A percentile compares a stretch with the other conserved stretches of the same genome.
These are phyloP conservation scores for Penicillium sp. DNA, from an alignment of 2,329 filamentous ascomycete species.

Conservation along the genomic window DNA sequence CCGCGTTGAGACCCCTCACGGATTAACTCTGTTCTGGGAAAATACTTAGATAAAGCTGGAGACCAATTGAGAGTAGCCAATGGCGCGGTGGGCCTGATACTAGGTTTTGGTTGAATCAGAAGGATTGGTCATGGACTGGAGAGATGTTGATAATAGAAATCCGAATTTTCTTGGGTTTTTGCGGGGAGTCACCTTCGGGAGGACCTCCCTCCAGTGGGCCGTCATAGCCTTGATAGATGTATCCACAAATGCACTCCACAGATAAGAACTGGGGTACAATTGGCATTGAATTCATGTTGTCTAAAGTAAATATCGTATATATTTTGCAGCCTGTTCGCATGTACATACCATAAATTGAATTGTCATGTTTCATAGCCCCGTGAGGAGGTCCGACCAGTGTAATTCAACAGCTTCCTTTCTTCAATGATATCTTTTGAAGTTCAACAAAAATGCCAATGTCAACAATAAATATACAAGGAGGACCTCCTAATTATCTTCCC, in stretches of 20 bases:
- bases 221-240: not conserved
- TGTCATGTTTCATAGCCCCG: not conserved
- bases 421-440: not conserved
- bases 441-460: not conserved
- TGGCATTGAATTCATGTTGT: not conserved
- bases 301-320: not conserved
- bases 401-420: not conserved
- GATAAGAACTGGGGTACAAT: slow-evolving; percentile 11
- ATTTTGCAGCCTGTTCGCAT: not conserved
- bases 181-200: slow-evolving; percentile 27
- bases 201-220: slow-evolving; percentile 32
- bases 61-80: slow-evolving; percentile 15
- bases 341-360: no score
- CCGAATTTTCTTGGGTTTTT: slow-evolving; percentile 20
- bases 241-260: slow-evolving; percentile 4
- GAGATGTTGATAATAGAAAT: slow-evolving; percentile 22
- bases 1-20: slow-evolving; percentile 12
- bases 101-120: slow-evolving; percentile 7
- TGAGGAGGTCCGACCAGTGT: not conserved
- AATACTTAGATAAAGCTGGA: slow-evolving; percentile 26
- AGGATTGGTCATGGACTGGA: slow-evolving; percentile 21
- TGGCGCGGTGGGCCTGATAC: slow-evolving; percentile 1
- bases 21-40: slow-evolving; percentile 6
- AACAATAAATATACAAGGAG: not conserved
- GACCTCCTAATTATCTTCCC: no score